phyloP scores from a whole-genome alignment of 108 stramenopile species.

The Aurantiochytrium sp. region DNA sequence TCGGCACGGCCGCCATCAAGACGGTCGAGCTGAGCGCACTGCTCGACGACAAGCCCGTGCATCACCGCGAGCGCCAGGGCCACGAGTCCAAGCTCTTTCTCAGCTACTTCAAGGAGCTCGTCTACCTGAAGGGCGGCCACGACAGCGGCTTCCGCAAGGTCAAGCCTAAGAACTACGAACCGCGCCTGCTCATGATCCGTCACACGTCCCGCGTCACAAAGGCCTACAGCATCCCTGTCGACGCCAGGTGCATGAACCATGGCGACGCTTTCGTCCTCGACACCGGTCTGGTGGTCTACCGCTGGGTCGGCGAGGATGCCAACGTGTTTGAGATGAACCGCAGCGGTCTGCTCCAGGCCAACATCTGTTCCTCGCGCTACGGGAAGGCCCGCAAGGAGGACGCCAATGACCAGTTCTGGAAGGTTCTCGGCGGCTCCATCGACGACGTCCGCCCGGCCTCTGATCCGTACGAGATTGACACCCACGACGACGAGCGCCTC shows the following conservation, averaged over 20 bases:
- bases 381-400: conserved; percentile 41
- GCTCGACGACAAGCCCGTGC: conserved; percentile 71
- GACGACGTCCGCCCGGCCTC: conserved; percentile 44
- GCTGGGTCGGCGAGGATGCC: conserved; percentile 66
- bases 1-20: conserved; percentile 80
- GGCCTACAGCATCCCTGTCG: conserved; percentile 58
- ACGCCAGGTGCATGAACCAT: conserved; percentile 59
- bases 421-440: conserved; percentile 66
- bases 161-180: conserved; percentile 47
- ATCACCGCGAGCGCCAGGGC: conserved; percentile 80
- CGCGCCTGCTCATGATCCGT: conserved; percentile 43
- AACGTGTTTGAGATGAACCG: conserved; percentile 60
- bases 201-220: conserved; percentile 58
- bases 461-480: conserved; percentile 36
- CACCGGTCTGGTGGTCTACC: conserved; percentile 68
- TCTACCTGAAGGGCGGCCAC: conserved; percentile 76
- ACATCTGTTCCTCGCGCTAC: conserved; percentile 49
- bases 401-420: conserved; percentile 68
- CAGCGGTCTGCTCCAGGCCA: conserved; percentile 54
- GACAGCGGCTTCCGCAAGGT: conserved; percentile 77
- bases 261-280: conserved; percentile 81
- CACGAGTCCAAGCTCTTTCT: conserved; percentile 68
- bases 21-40: conserved; percentile 82
- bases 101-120: conserved; percentile 53
- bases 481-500: conserved; percentile 24